Conservation (phyloP, 148 eudicot species). For the Vaccinium vitisidaea region DNA sequence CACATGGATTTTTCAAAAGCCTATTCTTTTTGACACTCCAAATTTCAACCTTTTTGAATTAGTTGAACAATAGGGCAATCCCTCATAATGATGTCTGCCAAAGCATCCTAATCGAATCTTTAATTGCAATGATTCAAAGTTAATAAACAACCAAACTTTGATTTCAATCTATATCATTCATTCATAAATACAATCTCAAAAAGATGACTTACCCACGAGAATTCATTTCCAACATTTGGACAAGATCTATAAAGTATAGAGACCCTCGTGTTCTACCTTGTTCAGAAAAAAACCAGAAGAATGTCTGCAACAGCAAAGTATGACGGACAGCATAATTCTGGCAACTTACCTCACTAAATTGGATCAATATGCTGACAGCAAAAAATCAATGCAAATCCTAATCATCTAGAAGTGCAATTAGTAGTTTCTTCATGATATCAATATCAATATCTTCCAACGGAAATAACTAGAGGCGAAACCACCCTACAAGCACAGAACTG, state of each 20-base stretch:
- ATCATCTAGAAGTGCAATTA: not conserved
- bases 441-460: not conserved
- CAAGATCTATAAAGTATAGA: too few species aligned
- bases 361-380: constrained; percentile 21
- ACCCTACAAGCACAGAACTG: not conserved
- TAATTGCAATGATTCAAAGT: not conserved
- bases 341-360: not conserved
- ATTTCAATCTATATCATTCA: not conserved
- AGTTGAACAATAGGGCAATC: not conserved
- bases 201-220: not conserved
- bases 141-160: not conserved
- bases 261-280: too few species aligned
- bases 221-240: not conserved
- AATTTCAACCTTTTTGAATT: not conserved
- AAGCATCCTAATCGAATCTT: not conserved
- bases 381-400: not conserved
- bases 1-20: constrained; percentile 3
- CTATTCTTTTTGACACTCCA: not conserved
- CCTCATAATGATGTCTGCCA: constrained; percentile 17
- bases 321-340: too few species aligned
- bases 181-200: not conserved
- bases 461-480: not conserved
- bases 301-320: too few species aligned
- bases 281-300: too few species aligned
- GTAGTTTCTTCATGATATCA: not conserved